Conservation (phyloP, 257 asterid genomes). For the Nicotiana attenuata region DNA sequence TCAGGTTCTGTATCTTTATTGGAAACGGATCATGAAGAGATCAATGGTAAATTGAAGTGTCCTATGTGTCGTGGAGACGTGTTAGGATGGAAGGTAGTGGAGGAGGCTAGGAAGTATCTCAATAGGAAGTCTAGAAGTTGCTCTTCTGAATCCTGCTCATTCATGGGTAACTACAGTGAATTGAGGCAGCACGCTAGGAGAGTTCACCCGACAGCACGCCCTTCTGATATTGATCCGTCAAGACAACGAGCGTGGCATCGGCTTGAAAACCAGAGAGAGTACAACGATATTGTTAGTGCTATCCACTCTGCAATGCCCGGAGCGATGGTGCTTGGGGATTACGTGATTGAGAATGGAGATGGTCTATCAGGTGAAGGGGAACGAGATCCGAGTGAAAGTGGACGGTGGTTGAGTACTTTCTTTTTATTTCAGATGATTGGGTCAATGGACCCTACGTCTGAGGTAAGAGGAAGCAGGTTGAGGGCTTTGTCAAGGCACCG, state of each 20-base stretch:
- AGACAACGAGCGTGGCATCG: constrained; percentile 75
- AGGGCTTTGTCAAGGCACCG: constrained; percentile 60
- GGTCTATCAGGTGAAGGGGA: constrained; percentile 37
- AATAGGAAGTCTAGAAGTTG: constrained; percentile 68
- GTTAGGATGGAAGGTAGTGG: constrained; percentile 73
- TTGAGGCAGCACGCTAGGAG: constrained; percentile 79
- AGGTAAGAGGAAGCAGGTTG: constrained; percentile 55
- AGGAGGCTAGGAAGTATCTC: constrained; percentile 70
- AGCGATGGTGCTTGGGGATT: constrained; percentile 77
- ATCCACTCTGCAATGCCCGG: constrained; percentile 83
- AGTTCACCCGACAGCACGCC: constrained; percentile 75
- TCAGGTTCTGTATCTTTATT: constrained; percentile 3
- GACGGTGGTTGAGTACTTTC: constrained; percentile 63
- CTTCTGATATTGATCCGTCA: constrained; percentile 75
- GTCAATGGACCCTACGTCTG: constrained; percentile 49
- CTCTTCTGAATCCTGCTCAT: constrained; percentile 72
- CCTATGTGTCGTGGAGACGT: constrained; percentile 86
- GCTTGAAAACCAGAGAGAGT: constrained; percentile 71
- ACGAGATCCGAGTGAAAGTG: constrained; percentile 36
- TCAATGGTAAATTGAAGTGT: constrained; percentile 49
- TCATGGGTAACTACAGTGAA: constrained; percentile 62
- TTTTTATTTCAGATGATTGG: constrained; percentile 84
- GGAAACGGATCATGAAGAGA: constrained; percentile 25
- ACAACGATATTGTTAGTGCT: constrained; percentile 74
- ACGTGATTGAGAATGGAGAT: constrained; percentile 65